phyloP scores from a whole-genome alignment of 345 rosid species.

The Cardamine chenopodiifolia region DNA sequence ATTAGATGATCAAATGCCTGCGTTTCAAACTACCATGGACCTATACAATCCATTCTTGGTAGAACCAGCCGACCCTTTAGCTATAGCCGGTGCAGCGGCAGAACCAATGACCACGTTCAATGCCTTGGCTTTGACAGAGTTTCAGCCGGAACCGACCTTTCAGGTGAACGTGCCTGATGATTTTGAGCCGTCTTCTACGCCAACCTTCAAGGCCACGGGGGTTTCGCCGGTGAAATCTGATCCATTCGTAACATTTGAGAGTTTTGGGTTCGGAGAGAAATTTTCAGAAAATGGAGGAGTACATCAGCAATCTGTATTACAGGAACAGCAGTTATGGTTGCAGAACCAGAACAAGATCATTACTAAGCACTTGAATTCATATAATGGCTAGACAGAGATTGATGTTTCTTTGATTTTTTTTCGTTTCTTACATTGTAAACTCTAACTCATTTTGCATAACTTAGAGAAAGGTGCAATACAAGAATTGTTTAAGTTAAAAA shows the following conservation, averaged over 20 bases:
- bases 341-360: constrained; percentile 75
- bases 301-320: constrained; percentile 48
- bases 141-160: constrained; percentile 57
- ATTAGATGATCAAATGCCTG: constrained; percentile 23
- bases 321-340: constrained; percentile 73
- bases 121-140: constrained; percentile 33
- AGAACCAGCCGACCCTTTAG: constrained; percentile 34
- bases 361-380: constrained; percentile 54
- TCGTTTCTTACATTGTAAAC: constrained; percentile 21
- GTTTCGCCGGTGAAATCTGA: constrained; percentile 42
- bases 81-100: background rate
- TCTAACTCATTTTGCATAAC: constrained; percentile 16
- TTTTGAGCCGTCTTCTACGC: constrained; percentile 38
- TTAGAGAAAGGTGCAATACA: constrained; percentile 30
- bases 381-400: constrained; percentile 27
- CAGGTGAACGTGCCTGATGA: constrained; percentile 44
- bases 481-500: constrained; percentile 5
- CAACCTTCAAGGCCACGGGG: constrained; percentile 35
- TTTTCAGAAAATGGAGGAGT: constrained; percentile 35
- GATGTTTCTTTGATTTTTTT: constrained; percentile 21
- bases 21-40: constrained; percentile 22
- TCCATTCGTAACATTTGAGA: constrained; percentile 54
- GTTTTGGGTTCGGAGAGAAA: constrained; percentile 35
- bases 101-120: constrained; percentile 4
- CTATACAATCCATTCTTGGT: constrained; percentile 58